Base-by-base conservation (phyloP, 257 asterid genomes). In the Solanum acaule region DNA sequence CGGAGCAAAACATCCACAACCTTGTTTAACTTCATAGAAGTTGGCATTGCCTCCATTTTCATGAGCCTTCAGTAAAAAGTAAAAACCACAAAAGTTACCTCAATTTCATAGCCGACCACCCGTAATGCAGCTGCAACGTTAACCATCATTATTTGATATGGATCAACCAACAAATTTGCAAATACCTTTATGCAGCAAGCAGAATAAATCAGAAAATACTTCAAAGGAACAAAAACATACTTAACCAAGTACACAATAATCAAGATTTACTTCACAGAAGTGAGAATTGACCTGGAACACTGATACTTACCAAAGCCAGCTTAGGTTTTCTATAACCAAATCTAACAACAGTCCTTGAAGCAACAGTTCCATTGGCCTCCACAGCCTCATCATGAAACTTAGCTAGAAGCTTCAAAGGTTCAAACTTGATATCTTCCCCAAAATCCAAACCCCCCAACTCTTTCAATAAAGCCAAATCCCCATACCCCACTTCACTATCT, bases 121-220 rank as follows among this genome's bases (percentile, higher is more conserved):
- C 87, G 90, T 93, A 97, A 90, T n/a, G 97, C 94, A 84, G 91
- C 88, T 77, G 98, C 94, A 87, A 96, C 92, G 27, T 96, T 96
- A 72, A 87, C 91, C 99, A 97, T 97, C 87, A 94, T 92, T 90
- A 97, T 92, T 90, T 97, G 99, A 90, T 94, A 93, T 33, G 95
- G 92, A 93, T 95, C 98, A 88, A 95, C 94, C 90, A 90, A 88
- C 86, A 96, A 91, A 94, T 93, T 96, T 82, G 97, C 94, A 91
- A 97, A 97, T 38, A 96, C 96, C 99, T 97, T 87, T 92, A 88
- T 67, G 61, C 75, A 87, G 81, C 85, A 42, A 83, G 56, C 88
- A 88, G 46, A 83, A 67, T 40, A 8, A 81, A 52, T 71, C 15
- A 59, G 42, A 72, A 84, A 20, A 68, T 15, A 83, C 85, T 83